These are phyloP conservation scores for Rubus parviflorus DNA, from an alignment of 306 rosid genomes.

Conservation along the genomic window DNA sequence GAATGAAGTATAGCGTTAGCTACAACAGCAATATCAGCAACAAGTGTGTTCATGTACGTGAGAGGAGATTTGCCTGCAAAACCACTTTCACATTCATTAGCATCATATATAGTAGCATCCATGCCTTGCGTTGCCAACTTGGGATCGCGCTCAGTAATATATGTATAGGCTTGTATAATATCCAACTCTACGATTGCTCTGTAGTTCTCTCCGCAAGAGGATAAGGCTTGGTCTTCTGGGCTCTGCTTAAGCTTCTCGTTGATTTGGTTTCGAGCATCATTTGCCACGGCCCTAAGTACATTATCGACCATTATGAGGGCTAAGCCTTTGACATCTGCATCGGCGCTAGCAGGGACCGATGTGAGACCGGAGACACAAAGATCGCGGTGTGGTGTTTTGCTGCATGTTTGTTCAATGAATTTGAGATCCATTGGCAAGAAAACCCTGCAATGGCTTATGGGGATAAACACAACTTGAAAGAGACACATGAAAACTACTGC, in stretches of 20 bases:
- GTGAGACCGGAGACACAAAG: slow-evolving; percentile 27
- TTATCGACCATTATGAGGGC: slow-evolving; percentile 36
- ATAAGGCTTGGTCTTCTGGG: no score
- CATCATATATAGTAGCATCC: no score
- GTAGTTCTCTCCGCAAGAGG: no score
- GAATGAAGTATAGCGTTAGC: no score
- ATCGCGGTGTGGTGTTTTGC: slow-evolving; percentile 36
- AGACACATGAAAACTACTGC: slow-evolving; percentile 5
- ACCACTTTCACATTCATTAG: no score
- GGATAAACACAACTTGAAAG: slow-evolving; percentile 10
- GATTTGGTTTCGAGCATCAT: slow-evolving; percentile 11
- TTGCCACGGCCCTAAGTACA: slow-evolving; percentile 20
- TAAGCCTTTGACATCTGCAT: slow-evolving; percentile 32
- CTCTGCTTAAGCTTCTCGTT: not conserved
- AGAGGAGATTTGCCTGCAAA: no score
- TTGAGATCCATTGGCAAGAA: not conserved
- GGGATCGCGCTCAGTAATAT: no score
- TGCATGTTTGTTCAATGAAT: slow-evolving; percentile 43
- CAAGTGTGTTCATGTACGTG: no score
- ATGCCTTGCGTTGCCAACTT: no score
- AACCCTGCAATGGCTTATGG: slow-evolving; percentile 20
- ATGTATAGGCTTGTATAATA: no score
- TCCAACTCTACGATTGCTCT: no score
- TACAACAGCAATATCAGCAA: no score
- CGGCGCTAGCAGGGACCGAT: slow-evolving; percentile 28